Conservation (phyloP, 495 filamentous ascomycete genomes). For the Penicillium pulvis region DNA sequence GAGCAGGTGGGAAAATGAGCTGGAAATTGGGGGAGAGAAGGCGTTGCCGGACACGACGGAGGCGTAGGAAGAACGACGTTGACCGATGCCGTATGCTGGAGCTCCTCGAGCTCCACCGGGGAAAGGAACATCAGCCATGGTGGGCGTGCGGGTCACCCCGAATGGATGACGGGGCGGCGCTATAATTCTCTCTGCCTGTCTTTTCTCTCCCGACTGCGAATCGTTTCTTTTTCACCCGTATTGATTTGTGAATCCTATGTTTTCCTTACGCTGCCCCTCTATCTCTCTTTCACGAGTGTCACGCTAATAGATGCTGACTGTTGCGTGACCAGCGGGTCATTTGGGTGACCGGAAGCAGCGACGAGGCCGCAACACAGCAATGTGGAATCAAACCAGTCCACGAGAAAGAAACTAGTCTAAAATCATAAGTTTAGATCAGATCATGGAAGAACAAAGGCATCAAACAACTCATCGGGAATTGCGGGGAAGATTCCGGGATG, state of each 20-base stretch:
- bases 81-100: constrained; percentile 47
- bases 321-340: constrained; percentile 30
- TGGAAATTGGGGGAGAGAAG: constrained; percentile 48
- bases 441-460: not conserved
- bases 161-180: constrained; percentile 1
- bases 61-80: constrained; percentile 71
- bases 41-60: constrained; percentile 75
- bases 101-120: constrained; percentile 50
- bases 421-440: not conserved
- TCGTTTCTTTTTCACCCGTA: not conserved
- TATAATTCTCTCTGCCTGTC: not conserved
- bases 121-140: constrained; percentile 50
- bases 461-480: constrained; percentile 8
- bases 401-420: not conserved
- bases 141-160: constrained; percentile 24
- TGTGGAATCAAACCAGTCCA: not conserved
- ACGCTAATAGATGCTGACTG: constrained; percentile 14
- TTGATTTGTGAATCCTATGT: not conserved
- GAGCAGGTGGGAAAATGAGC: constrained; percentile 63
- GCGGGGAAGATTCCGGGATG: constrained; percentile 13
- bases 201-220: not conserved
- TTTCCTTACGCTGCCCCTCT: not conserved
- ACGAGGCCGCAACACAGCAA: constrained; percentile 4
- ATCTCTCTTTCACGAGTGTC: constrained; percentile 1
- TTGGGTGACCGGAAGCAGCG: constrained; percentile 29